Evolutionary conservation across 2,329 filamentous ascomycete species (phyloP), one percentile per base, ranked within the genome.

Genomic region (Lasiodiplodia theobromae): DNA sequence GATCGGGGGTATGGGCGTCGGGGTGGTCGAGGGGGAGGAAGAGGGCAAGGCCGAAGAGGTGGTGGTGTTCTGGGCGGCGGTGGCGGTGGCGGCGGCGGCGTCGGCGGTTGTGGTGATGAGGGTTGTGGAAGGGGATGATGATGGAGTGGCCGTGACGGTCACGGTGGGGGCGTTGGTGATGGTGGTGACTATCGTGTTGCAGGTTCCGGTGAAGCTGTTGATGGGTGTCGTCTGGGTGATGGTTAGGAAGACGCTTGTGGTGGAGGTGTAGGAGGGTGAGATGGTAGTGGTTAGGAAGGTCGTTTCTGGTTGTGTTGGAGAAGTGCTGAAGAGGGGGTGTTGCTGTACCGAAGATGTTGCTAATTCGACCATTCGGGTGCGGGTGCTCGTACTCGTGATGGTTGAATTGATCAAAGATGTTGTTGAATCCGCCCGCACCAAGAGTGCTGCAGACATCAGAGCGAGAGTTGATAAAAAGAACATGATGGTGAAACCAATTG

Each of bases 181-280:
- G 40, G 40, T 44, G 16, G 40, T 44, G 40, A 18, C n/a, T 44
- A 7, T 44, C 5, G 40, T 44, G 6, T 18, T 3, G 16, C 40
- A 44, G 40, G 14, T 8, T 44, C 8, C 14, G 40, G 14, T 44
- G 40, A 18, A 18, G 40, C 40, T 18, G 12, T 40, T 40, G 38
- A 40, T 14, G 38, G 37, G 34, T 18, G 57, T n/a, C 14, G 38
- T 7, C 58, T 60, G 57, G 25, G 58, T 49, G 40, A 34, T 31
- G 40, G 58, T 62, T 62, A 62, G 58, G 58, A 31, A n/a, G 58
- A 12, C 2, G 25, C 28, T 52, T 23, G 12, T 52, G 11, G 60
- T 64, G 44, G 60, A 52, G 44, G 44, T 51, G 31, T 28, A 23
- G 2, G 58, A 23, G 44, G 58, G 58, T 18, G 28, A 2, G 58